Evolutionary conservation across 2,329 filamentous ascomycete genomes (phyloP).

Genomic region (Trematosphaeria pertusa): DNA sequence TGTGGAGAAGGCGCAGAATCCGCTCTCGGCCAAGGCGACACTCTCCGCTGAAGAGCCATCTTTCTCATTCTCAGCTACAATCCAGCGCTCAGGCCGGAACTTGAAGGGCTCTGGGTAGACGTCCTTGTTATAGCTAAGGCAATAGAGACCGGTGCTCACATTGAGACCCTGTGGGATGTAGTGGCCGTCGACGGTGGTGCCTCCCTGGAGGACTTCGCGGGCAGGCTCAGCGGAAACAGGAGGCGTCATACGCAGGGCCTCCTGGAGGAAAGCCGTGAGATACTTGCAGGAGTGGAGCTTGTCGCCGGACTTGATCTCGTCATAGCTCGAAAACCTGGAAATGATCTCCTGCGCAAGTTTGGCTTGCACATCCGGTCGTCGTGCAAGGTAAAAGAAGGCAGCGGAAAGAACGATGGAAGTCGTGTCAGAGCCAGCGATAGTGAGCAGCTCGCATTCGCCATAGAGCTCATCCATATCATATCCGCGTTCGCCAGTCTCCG

Average conservation of each 20-base stretch:
- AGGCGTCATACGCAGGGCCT: slow-evolving; percentile 31
- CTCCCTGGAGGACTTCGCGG: slow-evolving; percentile 31
- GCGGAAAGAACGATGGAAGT: slow-evolving; percentile 27
- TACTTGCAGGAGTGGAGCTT: slow-evolving; percentile 28
- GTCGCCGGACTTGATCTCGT: slow-evolving; percentile 25
- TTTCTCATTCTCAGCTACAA: slow-evolving; percentile 20
- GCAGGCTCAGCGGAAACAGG: slow-evolving; percentile 24
- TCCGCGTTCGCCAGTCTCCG: slow-evolving; percentile 45
- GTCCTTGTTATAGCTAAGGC: slow-evolving; percentile 23
- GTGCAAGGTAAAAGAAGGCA: slow-evolving; percentile 28
- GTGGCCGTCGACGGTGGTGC: slow-evolving; percentile 23
- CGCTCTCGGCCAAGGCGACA: slow-evolving; percentile 21
- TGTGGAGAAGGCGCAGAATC: slow-evolving; percentile 32
- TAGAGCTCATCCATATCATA: slow-evolving; percentile 49
- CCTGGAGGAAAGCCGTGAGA: slow-evolving; percentile 28
- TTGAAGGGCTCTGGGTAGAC: slow-evolving; percentile 26
- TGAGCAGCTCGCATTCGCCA: slow-evolving; percentile 29
- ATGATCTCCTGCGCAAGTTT: slow-evolving; percentile 27
- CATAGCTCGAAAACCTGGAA: slow-evolving; percentile 21
- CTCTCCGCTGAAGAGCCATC: slow-evolving; percentile 18
- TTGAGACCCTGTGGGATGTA: slow-evolving; percentile 25
- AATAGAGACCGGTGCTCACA: slow-evolving; percentile 22
- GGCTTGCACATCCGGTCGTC: slow-evolving; percentile 17
- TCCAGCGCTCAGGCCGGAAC: slow-evolving; percentile 38
- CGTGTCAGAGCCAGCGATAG: slow-evolving; percentile 33